phyloP scores from a whole-genome alignment of 768 basidiomycete genomes.

The Hydnomerulius pinastri region DNA sequence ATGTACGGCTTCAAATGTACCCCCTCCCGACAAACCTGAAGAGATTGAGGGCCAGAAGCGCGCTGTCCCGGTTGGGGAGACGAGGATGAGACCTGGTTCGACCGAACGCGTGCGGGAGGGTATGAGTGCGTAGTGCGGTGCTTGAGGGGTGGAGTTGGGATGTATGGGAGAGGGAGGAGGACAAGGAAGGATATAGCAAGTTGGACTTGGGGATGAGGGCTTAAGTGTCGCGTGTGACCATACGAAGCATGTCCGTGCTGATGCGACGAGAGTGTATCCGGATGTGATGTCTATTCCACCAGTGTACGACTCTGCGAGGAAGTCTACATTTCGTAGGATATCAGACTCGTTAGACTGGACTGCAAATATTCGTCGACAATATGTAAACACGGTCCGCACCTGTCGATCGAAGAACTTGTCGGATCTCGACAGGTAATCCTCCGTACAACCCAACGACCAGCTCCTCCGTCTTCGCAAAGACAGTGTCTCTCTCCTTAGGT shows the following conservation, averaged over 20 bases:
- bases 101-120: slow-evolving; percentile 51
- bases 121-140: slow-evolving; percentile 54
- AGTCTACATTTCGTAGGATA: slow-evolving; percentile 50
- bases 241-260: slow-evolving; percentile 74
- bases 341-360: not conserved
- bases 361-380: not conserved
- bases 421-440: slow-evolving; percentile 70
- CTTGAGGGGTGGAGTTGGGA: slow-evolving; percentile 52
- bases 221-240: slow-evolving; percentile 80
- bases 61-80: slow-evolving; percentile 68
- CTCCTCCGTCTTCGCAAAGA: slow-evolving; percentile 77
- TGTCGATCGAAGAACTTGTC: slow-evolving; percentile 66
- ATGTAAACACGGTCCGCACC: slow-evolving; percentile 38
- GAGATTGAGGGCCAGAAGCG: slow-evolving; percentile 90
- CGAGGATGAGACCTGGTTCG: slow-evolving; percentile 86
- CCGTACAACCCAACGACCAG: slow-evolving; percentile 68
- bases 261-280: slow-evolving; percentile 74
- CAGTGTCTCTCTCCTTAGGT: slow-evolving; percentile 30
- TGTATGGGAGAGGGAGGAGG: slow-evolving; percentile 47
- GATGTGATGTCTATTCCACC: slow-evolving; percentile 73
- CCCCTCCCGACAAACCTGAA: slow-evolving; percentile 79
- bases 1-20: slow-evolving; percentile 53
- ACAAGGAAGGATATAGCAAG: slow-evolving; percentile 82
- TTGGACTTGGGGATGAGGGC: slow-evolving; percentile 56
- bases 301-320: slow-evolving; percentile 64